Percentiles rank a stretch among this genome's conserved stretches.
phyloP scores from a whole-genome alignment of 1,284 basidiomycete species.

The Sanghuangporus sanghuang region DNA sequence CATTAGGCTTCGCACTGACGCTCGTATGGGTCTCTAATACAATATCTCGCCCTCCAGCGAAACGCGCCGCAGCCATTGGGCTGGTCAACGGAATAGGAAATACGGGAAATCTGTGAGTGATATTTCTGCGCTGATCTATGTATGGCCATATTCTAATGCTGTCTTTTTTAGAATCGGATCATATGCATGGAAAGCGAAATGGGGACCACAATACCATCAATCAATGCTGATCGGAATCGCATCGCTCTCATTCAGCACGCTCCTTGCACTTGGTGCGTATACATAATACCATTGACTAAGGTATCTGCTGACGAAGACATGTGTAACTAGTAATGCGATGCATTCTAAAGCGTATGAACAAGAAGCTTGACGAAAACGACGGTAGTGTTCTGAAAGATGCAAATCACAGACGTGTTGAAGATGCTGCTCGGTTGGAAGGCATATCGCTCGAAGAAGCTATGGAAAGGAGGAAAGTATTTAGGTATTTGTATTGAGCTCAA shows the following conservation, averaged over 20 bases:
- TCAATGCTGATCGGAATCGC: conserved; percentile 35
- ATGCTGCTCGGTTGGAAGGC: conserved; percentile 33
- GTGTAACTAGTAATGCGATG: conserved; percentile 28
- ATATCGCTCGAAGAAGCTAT: conserved; percentile 34
- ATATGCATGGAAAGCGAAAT: conserved; percentile 34
- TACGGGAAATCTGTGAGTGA: conserved; percentile 26
- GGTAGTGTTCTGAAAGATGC: conserved; percentile 28
- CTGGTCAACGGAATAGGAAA: conserved; percentile 38
- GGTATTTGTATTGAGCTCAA: conserved; percentile 33
- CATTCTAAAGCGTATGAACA: conserved; percentile 33
- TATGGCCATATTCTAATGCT: neutral
- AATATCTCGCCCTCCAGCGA: conserved; percentile 60
- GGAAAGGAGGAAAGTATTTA: conserved; percentile 34
- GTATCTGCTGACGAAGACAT: neutral
- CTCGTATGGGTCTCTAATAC: conserved; percentile 60
- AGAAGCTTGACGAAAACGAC: conserved; percentile 31
- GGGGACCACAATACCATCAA: conserved; percentile 35
- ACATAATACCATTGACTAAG: conserved; percentile 15
- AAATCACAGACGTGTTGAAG: conserved; percentile 31
- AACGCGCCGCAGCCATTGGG: conserved; percentile 43
- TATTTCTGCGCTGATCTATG: neutral
- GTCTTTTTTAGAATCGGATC: conserved; percentile 29
- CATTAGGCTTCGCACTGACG: conserved; percentile 43
- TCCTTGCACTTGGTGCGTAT: conserved; percentile 27
- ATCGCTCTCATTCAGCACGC: conserved; percentile 25